Evolutionary conservation across 345 rosid genomes (phyloP), one percentile per base, ranked within the genome.

Genomic region (Microthlaspi erraticum): DNA sequence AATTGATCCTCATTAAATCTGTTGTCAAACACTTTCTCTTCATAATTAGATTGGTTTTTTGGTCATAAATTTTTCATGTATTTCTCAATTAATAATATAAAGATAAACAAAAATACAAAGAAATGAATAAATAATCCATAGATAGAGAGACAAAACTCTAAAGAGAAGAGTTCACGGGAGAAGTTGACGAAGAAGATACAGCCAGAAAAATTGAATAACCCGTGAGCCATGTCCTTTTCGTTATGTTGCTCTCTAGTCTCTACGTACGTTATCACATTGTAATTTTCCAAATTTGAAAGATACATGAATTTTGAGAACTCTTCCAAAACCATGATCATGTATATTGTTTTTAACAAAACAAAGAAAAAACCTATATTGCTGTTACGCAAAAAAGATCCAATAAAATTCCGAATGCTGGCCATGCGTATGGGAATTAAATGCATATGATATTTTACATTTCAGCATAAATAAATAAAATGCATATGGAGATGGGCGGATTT

Each of bases 161-260:
- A 45, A 64, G 39, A 42, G 33, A 38, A 38, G 42, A 49, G 67
- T 12, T 66, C 78, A 74, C 72, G 78, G 68, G 72, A 74, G 66
- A 74, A 58, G 72, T 9, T 33, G 67, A 74, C 54, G 45, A 66
- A 74, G 72, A 74, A 74, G 68, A 73, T 49, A 66, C 55, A 59
- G 64, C 38, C 70, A 72, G 64, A 55, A 38, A 59, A 9, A 31
- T 66, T 41, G 54, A 46, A 66, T 50, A 55, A 50, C 78, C 78
- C 78, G 72, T 74, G 78, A 74, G 33, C 62, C 53, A 36, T 32
- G 61, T 59, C 69, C 19, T 34, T 63, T 60, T 54, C 18, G 32
- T 49, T 64, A 50, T 64, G 69, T 36, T 49, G 14, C 26, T 45
- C 34, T 53, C 70, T 42, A 42, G 14, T 45, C 34, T 53, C 70